These are phyloP conservation scores for Buxus sempervirens DNA, from an alignment of 164 flowering plant genomes.

Conservation along the genomic window DNA sequence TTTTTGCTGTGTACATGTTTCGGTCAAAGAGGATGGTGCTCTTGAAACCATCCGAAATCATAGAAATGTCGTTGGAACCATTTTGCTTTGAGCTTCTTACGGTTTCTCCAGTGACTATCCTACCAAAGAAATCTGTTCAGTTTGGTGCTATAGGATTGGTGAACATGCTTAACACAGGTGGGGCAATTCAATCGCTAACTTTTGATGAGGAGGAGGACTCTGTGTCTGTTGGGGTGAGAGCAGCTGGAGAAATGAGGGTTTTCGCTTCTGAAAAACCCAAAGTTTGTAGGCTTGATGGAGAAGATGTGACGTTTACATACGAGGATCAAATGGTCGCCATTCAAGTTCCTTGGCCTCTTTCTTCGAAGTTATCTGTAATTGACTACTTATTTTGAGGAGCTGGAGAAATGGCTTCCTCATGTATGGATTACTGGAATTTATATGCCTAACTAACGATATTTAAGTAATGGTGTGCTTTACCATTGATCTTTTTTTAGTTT, in stretches of 20 bases:
- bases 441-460: too few relatives aligned
- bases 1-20: constrained; percentile 56
- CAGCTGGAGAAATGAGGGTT: constrained; percentile 63
- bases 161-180: constrained; percentile 89
- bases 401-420: too few relatives aligned
- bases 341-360: constrained; percentile 66
- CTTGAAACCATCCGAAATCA: constrained; percentile 31
- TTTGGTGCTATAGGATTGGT: constrained; percentile 83
- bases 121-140: constrained; percentile 30
- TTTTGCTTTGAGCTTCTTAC: constrained; percentile 74
- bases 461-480: too few relatives aligned
- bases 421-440: too few relatives aligned
- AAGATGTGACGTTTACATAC: constrained; percentile 42
- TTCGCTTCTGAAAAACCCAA: constrained; percentile 57
- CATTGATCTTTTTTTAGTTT: too few relatives aligned
- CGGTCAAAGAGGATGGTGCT: constrained; percentile 48
- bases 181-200: constrained; percentile 53
- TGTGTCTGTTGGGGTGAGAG: constrained; percentile 56
- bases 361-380: constrained; percentile 32
- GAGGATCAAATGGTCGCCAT: constrained; percentile 49
- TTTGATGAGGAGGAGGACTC: constrained; percentile 16
- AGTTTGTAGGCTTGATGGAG: constrained; percentile 46
- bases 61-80: constrained; percentile 56
- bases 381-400: constrained; percentile 47
- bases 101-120: constrained; percentile 52